Conservation (phyloP, 2,329 filamentous ascomycete genomes). For the Fusarium burgessii region DNA sequence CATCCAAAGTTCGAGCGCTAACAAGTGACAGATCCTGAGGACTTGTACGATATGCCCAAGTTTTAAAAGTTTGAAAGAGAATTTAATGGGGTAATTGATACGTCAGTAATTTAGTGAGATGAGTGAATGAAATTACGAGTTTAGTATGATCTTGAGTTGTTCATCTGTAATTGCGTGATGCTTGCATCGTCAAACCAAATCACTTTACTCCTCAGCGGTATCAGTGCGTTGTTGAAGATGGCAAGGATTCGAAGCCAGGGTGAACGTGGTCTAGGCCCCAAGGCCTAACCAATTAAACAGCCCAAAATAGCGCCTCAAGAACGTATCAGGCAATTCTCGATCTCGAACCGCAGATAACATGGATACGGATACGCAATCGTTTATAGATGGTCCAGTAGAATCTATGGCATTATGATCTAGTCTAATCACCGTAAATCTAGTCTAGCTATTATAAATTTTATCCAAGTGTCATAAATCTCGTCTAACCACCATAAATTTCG, state of each 20-base stretch:
- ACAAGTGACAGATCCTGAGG: conserved; percentile 34
- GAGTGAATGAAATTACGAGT: neutral
- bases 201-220: too few relatives aligned
- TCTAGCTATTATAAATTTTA: too few relatives aligned
- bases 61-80: conserved; percentile 5
- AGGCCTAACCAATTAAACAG: neutral
- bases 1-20: neutral
- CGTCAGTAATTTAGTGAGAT: neutral
- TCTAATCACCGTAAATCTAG: neutral
- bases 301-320: neutral
- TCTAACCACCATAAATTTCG: neutral
- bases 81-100: neutral
- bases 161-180: too few relatives aligned
- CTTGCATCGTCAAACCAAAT: too few relatives aligned
- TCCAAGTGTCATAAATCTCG: too few relatives aligned
- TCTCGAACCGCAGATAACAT: neutral
- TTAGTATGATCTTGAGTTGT: neutral
- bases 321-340: conserved; percentile 11
- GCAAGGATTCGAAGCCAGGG: neutral
- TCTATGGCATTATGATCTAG: neutral
- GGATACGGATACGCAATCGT: neutral
- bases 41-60: conserved; percentile 40
- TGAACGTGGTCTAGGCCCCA: neutral
- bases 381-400: neutral
- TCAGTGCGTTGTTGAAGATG: neutral